These are phyloP conservation scores for Septoria petroselini DNA, from an alignment of 2,329 filamentous ascomycete genomes.

Conservation along the genomic window DNA sequence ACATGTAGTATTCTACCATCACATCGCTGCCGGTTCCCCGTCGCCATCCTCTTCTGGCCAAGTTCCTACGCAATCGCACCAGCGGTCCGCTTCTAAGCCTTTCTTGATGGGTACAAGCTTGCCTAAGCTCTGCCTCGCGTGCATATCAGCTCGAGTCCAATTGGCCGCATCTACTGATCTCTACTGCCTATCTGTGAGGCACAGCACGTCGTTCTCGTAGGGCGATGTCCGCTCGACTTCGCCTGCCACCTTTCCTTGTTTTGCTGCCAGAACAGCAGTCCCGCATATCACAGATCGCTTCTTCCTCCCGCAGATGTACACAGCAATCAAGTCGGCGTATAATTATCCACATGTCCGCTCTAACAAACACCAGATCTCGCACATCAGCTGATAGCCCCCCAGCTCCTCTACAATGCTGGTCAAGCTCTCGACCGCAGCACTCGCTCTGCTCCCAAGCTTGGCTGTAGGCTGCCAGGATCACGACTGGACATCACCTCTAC, in stretches of 20 bases:
- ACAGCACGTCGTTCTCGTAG: no score
- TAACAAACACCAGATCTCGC: no score
- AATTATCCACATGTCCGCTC: no score
- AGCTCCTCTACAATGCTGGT: conserved; percentile 16
- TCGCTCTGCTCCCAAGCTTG: conserved; percentile 15
- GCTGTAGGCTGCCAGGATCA: conserved; percentile 23
- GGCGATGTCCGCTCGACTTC: no score
- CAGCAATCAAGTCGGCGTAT: no score
- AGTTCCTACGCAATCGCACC: not conserved
- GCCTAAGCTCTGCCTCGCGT: conserved; percentile 3
- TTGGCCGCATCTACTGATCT: conserved; percentile 3
- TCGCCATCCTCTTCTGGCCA: conserved; percentile 11
- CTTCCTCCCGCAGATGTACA: not conserved
- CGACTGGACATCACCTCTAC: conserved; percentile 24
- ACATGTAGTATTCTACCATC: no score
- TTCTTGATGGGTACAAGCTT: conserved; percentile 2
- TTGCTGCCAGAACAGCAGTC: no score
- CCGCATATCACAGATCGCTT: not conserved
- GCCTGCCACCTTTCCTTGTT: no score
- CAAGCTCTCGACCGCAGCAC: conserved; percentile 8
- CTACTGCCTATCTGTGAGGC: not conserved
- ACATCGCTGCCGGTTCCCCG: no score
- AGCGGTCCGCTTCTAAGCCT: conserved; percentile 4
- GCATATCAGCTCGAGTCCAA: not conserved
- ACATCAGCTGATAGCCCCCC: not conserved